Evolutionary conservation across 805 yeast species (phyloP).

Genomic region (Yamadazyma kitorensis): DNA sequence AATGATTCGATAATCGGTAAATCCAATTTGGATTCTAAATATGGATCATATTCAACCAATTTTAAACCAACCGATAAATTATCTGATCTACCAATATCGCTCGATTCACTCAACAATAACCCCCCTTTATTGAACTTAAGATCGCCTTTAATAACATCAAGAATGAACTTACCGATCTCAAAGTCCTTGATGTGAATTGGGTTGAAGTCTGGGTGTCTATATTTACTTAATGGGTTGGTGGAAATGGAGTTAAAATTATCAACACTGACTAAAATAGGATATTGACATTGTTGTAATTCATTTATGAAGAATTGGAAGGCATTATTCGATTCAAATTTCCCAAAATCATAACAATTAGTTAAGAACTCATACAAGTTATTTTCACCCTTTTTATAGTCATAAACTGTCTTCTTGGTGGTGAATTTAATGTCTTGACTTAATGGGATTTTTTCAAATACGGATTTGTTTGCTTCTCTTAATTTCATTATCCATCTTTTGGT

Average conservation of each 20-base stretch:
- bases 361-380: slow-evolving; percentile 46
- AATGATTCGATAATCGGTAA: slow-evolving; percentile 51
- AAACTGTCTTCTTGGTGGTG: slow-evolving; percentile 29
- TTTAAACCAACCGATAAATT: slow-evolving; percentile 64
- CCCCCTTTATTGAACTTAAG: slow-evolving; percentile 57
- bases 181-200: slow-evolving; percentile 59
- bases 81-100: slow-evolving; percentile 43
- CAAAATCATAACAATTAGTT: slow-evolving; percentile 35
- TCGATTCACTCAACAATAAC: slow-evolving; percentile 60
- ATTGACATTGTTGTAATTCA: slow-evolving; percentile 44
- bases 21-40: slow-evolving; percentile 49
- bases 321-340: slow-evolving; percentile 34
- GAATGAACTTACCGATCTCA: slow-evolving; percentile 58
- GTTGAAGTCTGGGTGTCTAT: slow-evolving; percentile 54
- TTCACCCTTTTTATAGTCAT: slow-evolving; percentile 29
- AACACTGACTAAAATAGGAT: slow-evolving; percentile 65
- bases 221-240: slow-evolving; percentile 53
- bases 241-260: slow-evolving; percentile 72
- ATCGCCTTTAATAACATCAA: slow-evolving; percentile 54
- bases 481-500: slow-evolving; percentile 58
- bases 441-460: slow-evolving; percentile 29
- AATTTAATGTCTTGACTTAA: slow-evolving; percentile 34
- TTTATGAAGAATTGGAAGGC: slow-evolving; percentile 53
- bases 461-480: slow-evolving; percentile 33
- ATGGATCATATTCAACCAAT: slow-evolving; percentile 51